These are phyloP conservation scores for Skeletonema tropicum DNA, from an alignment of 108 stramenopile species.

Conservation along the genomic window DNA sequence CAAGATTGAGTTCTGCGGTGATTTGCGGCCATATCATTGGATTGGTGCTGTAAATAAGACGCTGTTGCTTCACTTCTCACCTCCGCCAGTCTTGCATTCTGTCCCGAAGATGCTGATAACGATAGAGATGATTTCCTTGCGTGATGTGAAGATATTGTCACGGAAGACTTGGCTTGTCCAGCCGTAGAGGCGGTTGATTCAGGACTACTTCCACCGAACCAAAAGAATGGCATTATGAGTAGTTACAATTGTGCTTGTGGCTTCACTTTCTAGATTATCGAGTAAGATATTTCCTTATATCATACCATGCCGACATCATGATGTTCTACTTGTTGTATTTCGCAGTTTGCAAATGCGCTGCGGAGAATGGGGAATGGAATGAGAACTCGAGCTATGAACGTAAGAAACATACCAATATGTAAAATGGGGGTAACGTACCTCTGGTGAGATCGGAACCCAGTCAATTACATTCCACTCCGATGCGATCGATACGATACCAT, in stretches of 20 bases:
- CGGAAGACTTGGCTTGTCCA: not conserved
- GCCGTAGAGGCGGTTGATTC: not conserved
- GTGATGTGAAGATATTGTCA: not conserved
- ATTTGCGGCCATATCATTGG: not conserved
- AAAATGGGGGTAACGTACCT: no score
- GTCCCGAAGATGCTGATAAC: constrained; percentile 1
- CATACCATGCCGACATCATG: no score
- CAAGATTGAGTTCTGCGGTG: not conserved
- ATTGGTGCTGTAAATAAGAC: constrained; percentile 2
- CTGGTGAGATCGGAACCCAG: no score
- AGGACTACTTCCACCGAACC: constrained; percentile 3
- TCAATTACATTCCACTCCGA: no score
- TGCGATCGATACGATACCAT: no score
- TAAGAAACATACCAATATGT: no score
- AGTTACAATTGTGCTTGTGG: not conserved
- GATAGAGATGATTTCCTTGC: constrained; percentile 6
- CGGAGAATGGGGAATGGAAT: no score
- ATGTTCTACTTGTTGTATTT: no score
- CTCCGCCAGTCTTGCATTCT: constrained; percentile 4
- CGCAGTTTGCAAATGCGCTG: no score
- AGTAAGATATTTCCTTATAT: no score
- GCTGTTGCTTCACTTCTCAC: constrained; percentile 2
- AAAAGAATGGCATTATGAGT: not conserved
- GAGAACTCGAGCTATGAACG: no score
- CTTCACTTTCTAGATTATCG: no score